Percentiles rank a stretch among this genome's conserved stretches.
Conservation (phyloP, 805 yeast genomes). For the Metschnikowia similis region DNA sequence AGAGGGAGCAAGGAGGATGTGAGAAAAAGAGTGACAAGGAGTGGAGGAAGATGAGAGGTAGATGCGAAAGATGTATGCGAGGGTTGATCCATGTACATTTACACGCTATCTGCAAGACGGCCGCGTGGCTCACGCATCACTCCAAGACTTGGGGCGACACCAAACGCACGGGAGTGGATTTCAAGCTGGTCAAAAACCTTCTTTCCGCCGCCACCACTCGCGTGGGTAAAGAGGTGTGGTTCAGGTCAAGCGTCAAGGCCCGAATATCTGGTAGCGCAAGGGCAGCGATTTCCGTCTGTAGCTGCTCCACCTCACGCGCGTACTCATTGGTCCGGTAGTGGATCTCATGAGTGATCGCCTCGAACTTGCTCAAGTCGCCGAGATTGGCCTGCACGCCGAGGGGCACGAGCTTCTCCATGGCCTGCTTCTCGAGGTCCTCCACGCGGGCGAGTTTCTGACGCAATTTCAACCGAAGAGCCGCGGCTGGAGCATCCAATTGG, state of each 20-base stretch:
- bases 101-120: not conserved
- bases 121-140: not conserved
- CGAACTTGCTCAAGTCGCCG: conserved; percentile 24
- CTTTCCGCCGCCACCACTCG: conserved; percentile 1
- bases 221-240: not conserved
- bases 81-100: not conserved
- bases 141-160: not conserved
- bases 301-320: conserved; percentile 5
- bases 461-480: conserved; percentile 21
- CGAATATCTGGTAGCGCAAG: not conserved
- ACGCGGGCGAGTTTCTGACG: conserved; percentile 25
- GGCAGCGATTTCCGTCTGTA: conserved; percentile 6
- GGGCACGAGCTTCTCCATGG: conserved; percentile 27
- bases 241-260: not conserved
- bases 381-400: conserved; percentile 25
- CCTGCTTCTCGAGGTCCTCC: conserved; percentile 20
- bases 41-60: too few relatives aligned
- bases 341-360: conserved; percentile 26
- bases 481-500: conserved; percentile 31
- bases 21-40: too few relatives aligned
- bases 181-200: not conserved
- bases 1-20: too few relatives aligned
- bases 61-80: not conserved
- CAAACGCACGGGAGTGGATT: not conserved
- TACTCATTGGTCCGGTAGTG: conserved; percentile 17